These are phyloP conservation scores for Leishmania martiniquensis DNA, from an alignment of 208 protist species.

Conservation along the genomic window DNA sequence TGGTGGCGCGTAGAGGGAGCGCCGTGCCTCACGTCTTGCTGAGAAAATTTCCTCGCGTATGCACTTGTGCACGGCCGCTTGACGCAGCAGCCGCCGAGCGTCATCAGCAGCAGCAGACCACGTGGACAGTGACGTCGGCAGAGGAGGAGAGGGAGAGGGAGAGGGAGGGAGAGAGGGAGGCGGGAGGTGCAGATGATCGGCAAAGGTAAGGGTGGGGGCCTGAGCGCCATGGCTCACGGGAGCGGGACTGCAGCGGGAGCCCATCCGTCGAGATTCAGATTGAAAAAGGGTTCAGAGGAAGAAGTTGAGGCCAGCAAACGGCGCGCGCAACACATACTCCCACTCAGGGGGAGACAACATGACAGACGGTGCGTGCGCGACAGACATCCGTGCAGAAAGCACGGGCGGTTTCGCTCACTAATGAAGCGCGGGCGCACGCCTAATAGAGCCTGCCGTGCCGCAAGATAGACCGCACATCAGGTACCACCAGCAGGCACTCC, in stretches of 20 bases:
- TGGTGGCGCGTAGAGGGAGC: neutral
- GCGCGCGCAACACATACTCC: neutral
- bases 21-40: neutral
- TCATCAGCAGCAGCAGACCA: neutral
- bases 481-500: constrained; percentile 78
- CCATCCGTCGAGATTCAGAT: neutral
- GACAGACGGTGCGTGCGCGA: neutral
- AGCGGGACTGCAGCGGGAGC: neutral
- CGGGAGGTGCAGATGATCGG: neutral
- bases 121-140: neutral
- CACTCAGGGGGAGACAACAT: neutral
- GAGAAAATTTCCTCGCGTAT: neutral
- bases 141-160: neutral
- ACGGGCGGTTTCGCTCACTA: neutral
- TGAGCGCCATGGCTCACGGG: neutral
- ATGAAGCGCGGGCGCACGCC: neutral
- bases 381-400: neutral
- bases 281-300: neutral
- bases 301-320: neutral
- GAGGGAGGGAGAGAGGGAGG: neutral
- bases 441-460: constrained; percentile 66
- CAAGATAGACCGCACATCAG: constrained; percentile 83
- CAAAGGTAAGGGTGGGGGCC: neutral
- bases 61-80: neutral
- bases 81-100: neutral